Base-by-base conservation (phyloP, 441 rosid species). In the Metrosideros polymorpha region DNA sequence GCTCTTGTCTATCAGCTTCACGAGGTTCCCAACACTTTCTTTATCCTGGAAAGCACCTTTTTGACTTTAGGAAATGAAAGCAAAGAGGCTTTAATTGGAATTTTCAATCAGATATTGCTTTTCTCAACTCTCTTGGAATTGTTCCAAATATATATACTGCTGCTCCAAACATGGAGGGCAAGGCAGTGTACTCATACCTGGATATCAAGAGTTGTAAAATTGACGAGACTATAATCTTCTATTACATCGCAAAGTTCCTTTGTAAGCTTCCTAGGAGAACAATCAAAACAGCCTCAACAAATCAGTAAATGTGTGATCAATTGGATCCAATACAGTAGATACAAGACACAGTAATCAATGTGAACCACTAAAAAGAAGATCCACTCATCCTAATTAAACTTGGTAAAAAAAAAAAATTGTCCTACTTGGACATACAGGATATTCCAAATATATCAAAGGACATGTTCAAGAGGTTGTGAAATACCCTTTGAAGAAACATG, bases 201-300 rank as follows among this genome's bases (percentile, higher is more conserved):
- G 89, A 96, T 95, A 88, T 97, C 98, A 85, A 96, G 90, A 85
- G 99, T 96, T 52, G 98, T 89, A 88, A 97, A 97, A 91, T 92
- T 89, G 45, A 96, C 98, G 84, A 96, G 94, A 90, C 95, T 84
- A 82, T 88, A 93, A 88, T 95, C 92, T 90, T 96, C 98, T 82
- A 97, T 90, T 85, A 95, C 98, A 19, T 92, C 91, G 30, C 99
- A 96, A 30, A 96, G 91, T 93, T 95, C 99, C 91, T 91, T 91
- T 6, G 99, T 96, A 55, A 96, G 95, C 89, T 97, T 96, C 91
- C 99, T 71, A 39, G 77, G 45, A 66, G 35, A 35, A 9, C 77
- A 66, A 35, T 66, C 43, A 71, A 29, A 71, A 39, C 79, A 71
- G 79, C 47, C 39, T 27, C 63, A 56, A 43, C 79, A 71, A 71